Base-by-base conservation (phyloP, 2,329 filamentous ascomycete genomes). In the Calonectria pteridis region DNA sequence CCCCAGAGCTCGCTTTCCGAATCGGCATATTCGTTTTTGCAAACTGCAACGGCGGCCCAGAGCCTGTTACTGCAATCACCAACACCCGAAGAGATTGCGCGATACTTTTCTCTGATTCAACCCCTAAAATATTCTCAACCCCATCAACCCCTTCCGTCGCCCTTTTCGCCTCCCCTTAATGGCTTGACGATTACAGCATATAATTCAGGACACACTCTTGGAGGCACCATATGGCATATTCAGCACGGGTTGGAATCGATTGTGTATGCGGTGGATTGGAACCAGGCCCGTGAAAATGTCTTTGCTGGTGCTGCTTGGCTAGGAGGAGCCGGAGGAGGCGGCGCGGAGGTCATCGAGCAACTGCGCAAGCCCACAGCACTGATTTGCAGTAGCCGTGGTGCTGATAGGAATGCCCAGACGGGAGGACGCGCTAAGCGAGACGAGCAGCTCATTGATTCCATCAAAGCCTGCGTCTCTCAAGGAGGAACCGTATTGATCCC, bases 221-320 rank as follows among this genome's bases (percentile, higher is more conserved):
- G 97, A 83, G 97, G 97, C 70, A 98, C 97, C 29, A 98, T 99
- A 87, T 99, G 97, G 97, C 96, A 98, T 81, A 96, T 99, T 77
- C 96, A 98, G 81, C 95, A 98, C 86, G 95, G 96, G 0, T 90
- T 98, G 82, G 97, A 99, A 84, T 98, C 96, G 0, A 96, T 99
- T 51, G 96, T 99, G 1, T 98, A 99, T 81, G 96, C 97, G 0
- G 95, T 98, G 23, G 96, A 98, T 82, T 99, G 97, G 97, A 98
- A 98, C 80, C 96, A 98, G 85, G 95, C 94, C n/a, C 92, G 95
- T 78, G 97, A 99, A 83, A 98, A 98, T 85, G 95, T 98, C 20
- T 93, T 98, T 73, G 93, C 96, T 0, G 96, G 96, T 75, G 97
- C 97, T 28, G 95, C 96, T 31, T 98, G 97, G 95, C 89, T 99